phyloP scores from a whole-genome alignment of 1,284 basidiomycete species.

The Trametes pubescens region DNA sequence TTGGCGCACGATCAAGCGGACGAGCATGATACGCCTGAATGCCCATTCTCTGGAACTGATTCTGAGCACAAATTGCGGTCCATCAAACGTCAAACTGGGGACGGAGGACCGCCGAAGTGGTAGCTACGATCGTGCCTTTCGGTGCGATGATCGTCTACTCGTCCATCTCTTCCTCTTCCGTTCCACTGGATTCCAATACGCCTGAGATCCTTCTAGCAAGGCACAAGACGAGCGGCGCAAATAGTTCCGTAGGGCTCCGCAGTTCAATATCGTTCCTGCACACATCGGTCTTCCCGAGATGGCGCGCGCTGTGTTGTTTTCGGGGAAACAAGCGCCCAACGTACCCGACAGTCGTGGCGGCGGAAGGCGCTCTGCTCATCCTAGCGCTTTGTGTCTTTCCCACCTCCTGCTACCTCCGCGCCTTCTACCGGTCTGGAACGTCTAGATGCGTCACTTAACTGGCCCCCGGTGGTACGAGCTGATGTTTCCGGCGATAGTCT shows the following conservation, averaged over 20 bases:
- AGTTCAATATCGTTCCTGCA: neutral
- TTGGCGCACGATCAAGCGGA: neutral
- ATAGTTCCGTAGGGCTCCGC: constrained; percentile 4
- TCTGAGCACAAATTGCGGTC: neutral
- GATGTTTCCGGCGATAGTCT: constrained; percentile 18
- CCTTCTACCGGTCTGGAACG: neutral
- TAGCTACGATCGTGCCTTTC: constrained; percentile 7
- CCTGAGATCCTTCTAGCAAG: constrained; percentile 2
- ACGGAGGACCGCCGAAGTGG: neutral
- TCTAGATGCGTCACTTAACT: neutral
- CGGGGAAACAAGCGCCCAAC: constrained; percentile 9
- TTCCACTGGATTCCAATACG: neutral
- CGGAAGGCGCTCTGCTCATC: constrained; percentile 7
- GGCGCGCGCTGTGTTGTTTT: constrained; percentile 11
- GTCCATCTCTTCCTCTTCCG: neutral
- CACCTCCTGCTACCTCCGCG: constrained; percentile 1
- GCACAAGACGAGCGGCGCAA: neutral
- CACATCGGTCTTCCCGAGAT: constrained; percentile 1
- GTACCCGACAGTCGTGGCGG: constrained; percentile 30
- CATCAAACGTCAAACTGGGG: neutral
- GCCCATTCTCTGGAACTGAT: neutral
- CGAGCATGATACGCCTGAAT: neutral
- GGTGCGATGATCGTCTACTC: constrained; percentile 18
- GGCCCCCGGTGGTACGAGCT: constrained; percentile 12
- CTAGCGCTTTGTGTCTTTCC: constrained; percentile 9